Evolutionary conservation across 2,329 filamentous ascomycete genomes (phyloP).

Genomic region (Fusarium proliferatum): DNA sequence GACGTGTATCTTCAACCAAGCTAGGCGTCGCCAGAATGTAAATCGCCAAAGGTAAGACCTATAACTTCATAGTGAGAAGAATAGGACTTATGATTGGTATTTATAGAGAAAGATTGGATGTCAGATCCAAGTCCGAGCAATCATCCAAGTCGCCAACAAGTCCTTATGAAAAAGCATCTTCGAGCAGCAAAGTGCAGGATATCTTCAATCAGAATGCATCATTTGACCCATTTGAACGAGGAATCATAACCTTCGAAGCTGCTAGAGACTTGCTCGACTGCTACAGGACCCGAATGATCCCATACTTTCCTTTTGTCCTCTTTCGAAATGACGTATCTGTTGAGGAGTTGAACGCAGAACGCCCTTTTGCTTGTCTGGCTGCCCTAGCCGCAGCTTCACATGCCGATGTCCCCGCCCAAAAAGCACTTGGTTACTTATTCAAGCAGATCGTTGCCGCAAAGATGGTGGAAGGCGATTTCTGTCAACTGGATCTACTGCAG

Average conservation of each 20-base stretch:
- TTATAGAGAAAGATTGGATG: not conserved
- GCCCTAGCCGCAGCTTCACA: constrained; percentile 40
- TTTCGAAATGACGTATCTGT: constrained; percentile 24
- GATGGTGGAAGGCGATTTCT: constrained; percentile 36
- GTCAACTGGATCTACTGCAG: constrained; percentile 45
- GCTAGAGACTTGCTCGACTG: constrained; percentile 28
- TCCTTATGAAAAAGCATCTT: not conserved
- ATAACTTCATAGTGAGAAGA: rapidly evolving
- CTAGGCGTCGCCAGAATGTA: constrained; percentile 40
- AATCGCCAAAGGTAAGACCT: constrained; percentile 23
- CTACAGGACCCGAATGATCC: constrained; percentile 38
- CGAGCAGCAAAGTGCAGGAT: not conserved
- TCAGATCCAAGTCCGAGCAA: not conserved
- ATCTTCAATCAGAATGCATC: constrained; percentile 13
- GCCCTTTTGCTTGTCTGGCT: constrained; percentile 44
- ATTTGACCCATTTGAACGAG: constrained; percentile 38
- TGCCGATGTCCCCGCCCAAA: constrained; percentile 29
- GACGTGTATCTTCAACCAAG: constrained; percentile 46
- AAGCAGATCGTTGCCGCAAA: constrained; percentile 38
- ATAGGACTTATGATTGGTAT: rapidly evolving
- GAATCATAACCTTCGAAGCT: constrained; percentile 24
- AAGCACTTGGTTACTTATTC: constrained; percentile 39
- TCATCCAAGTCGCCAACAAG: constrained; percentile 25
- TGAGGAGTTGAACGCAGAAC: constrained; percentile 25
- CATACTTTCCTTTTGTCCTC: constrained; percentile 47